Percentiles rank a stretch among this genome's conserved stretches.
phyloP scores from a whole-genome alignment of 2,329 filamentous ascomycete genomes.

The Pyricularia pennisetigena region DNA sequence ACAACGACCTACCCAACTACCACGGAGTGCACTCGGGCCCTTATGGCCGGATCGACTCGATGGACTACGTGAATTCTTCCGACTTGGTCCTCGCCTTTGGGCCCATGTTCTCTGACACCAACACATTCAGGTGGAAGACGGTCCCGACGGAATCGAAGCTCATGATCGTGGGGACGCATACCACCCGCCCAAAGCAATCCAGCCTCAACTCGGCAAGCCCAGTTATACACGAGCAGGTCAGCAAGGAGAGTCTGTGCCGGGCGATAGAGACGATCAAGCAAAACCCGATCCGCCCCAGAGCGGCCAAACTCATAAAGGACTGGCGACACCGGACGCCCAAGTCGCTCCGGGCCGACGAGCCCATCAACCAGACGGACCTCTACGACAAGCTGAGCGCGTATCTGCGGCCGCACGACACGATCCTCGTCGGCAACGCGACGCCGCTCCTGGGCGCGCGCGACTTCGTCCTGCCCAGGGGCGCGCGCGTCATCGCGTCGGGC shows the following conservation, averaged over 20 bases:
- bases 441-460: constrained; percentile 42
- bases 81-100: constrained; percentile 37
- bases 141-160: not conserved
- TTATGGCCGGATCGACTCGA: constrained; percentile 22
- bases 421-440: constrained; percentile 50
- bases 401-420: constrained; percentile 40
- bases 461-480: constrained; percentile 36
- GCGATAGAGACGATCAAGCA: not conserved
- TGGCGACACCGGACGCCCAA: not conserved
- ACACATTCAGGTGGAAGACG: constrained; percentile 21
- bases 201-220: not conserved
- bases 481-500: constrained; percentile 29
- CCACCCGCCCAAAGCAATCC: not conserved
- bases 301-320: not conserved
- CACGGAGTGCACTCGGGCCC: constrained; percentile 37
- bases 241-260: not conserved
- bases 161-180: not conserved
- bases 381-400: constrained; percentile 36
- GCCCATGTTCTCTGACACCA: constrained; percentile 34
- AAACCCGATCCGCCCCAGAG: not conserved
- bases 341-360: constrained; percentile 14
- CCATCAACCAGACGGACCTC: constrained; percentile 36
- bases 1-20: constrained; percentile 35
- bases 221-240: not conserved
- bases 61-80: constrained; percentile 26